phyloP scores from a whole-genome alignment of 2,329 filamentous ascomycete species.

The Geoglossum cookeanum region DNA sequence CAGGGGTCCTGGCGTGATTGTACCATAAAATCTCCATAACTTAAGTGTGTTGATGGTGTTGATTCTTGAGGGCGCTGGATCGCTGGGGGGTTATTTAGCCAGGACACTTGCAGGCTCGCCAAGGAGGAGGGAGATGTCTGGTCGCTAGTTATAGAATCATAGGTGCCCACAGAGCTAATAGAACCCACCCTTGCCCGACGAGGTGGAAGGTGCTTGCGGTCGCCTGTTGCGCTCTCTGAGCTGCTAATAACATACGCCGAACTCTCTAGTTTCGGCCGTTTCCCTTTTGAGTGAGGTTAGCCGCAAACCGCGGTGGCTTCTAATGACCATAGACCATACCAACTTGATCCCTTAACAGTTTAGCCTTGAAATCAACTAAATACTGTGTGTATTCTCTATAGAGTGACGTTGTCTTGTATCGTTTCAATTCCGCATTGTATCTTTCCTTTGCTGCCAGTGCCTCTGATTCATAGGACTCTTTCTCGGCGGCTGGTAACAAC shows the following conservation, averaged over 20 bases:
- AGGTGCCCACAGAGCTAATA: not conserved
- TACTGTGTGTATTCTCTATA: slow-evolving; percentile 54
- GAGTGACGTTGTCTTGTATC: slow-evolving; percentile 59
- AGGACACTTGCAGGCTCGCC: not conserved
- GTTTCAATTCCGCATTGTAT: slow-evolving; percentile 50
- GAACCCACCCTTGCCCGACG: slow-evolving; percentile 1
- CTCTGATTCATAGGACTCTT: slow-evolving; percentile 53
- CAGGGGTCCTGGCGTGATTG: not conserved
- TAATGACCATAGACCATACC: not conserved
- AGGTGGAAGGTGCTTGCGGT: not conserved
- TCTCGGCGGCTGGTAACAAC: slow-evolving; percentile 43
- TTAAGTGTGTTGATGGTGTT: not conserved
- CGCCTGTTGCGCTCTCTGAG: not conserved
- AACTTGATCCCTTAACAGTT: slow-evolving; percentile 15
- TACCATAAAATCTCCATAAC: not conserved
- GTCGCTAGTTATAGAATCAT: not conserved
- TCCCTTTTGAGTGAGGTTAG: slow-evolving; percentile 18
- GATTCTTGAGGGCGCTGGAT: not conserved
- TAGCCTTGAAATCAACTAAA: slow-evolving; percentile 58
- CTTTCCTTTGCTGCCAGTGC: slow-evolving; percentile 57
- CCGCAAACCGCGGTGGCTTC: not conserved
- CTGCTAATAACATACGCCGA: slow-evolving; percentile 11
- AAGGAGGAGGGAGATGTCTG: not conserved
- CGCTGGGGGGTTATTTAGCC: not conserved
- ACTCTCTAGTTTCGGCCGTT: slow-evolving; percentile 24